phyloP scores from a whole-genome alignment of 176 grass and related monocot species.

The Aegilops umbellulata region DNA sequence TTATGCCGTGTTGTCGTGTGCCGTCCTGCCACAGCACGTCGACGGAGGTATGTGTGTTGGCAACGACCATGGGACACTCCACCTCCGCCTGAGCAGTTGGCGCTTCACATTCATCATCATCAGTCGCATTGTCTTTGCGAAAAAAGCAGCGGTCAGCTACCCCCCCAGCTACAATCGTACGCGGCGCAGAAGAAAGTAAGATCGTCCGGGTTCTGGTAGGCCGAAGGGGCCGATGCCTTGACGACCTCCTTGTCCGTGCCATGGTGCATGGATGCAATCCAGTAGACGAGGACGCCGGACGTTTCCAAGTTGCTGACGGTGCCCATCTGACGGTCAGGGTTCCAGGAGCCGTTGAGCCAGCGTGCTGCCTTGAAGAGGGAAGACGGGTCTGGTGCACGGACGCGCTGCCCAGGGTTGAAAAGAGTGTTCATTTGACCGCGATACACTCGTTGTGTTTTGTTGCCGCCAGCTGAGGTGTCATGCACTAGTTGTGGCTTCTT shows the following conservation, averaged over 20 bases:
- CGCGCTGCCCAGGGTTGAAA: background rate
- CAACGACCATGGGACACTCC: background rate
- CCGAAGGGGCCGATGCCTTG: background rate
- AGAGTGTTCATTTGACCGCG: accelerated
- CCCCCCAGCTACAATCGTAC: background rate
- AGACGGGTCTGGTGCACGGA: background rate
- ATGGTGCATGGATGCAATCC: background rate
- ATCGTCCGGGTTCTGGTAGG: background rate
- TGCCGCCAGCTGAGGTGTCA: no score
- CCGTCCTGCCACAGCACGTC: constrained; percentile 3
- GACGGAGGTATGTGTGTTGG: background rate
- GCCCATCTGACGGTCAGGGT: background rate
- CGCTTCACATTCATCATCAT: background rate
- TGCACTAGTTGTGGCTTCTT: background rate
- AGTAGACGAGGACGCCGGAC: background rate
- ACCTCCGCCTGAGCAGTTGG: background rate
- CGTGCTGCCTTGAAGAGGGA: background rate
- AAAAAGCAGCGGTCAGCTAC: background rate
- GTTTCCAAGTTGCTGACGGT: background rate
- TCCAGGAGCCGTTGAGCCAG: background rate
- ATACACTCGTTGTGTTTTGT: no score
- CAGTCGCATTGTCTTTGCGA: no score
- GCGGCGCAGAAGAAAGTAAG: background rate
- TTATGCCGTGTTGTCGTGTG: background rate
- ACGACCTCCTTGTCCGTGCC: background rate